phyloP scores from a whole-genome alignment of 1,284 basidiomycete genomes.

The Moesziomyces antarcticus region DNA sequence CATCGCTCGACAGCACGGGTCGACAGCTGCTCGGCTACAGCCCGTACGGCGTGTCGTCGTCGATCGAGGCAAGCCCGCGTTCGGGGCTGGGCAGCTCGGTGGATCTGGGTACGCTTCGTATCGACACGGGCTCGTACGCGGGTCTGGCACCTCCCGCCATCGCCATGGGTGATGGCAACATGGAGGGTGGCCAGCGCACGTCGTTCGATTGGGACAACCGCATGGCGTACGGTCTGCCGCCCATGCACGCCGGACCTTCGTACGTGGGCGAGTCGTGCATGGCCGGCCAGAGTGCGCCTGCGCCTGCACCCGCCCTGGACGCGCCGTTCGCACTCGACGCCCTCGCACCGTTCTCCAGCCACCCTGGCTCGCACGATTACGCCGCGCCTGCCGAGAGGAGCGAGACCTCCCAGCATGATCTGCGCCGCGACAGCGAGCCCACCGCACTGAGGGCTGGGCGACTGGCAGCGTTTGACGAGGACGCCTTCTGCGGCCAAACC shows the following conservation, averaged over 20 bases:
- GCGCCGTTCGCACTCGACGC: constrained; percentile 2
- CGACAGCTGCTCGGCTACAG: constrained; percentile 26
- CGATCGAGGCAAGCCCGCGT: constrained; percentile 37
- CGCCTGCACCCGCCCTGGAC: not conserved
- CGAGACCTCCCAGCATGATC: no score
- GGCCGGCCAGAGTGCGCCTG: not conserved
- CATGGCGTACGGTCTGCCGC: constrained; percentile 9
- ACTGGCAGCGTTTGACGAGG: constrained; percentile 31
- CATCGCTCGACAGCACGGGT: constrained; percentile 32
- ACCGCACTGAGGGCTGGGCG: not conserved
- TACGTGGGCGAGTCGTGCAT: constrained; percentile 2
- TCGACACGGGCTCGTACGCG: constrained; percentile 24
- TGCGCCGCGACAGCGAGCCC: no score
- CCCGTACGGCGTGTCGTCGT: constrained; percentile 26
- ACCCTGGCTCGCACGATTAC: not conserved
- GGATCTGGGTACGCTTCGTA: constrained; percentile 33
- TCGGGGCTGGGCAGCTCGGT: constrained; percentile 31
- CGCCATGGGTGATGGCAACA: constrained; percentile 6
- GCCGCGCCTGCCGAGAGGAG: no score
- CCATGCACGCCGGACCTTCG: constrained; percentile 2
- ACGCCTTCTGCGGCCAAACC: constrained; percentile 27
- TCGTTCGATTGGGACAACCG: constrained; percentile 17
- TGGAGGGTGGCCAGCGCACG: constrained; percentile 4
- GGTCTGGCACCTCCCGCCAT: constrained; percentile 1
- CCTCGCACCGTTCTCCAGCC: constrained; percentile 4